These are phyloP conservation scores for Parastagonospora avenae DNA, from an alignment of 2,329 filamentous ascomycete genomes.

Conservation along the genomic window DNA sequence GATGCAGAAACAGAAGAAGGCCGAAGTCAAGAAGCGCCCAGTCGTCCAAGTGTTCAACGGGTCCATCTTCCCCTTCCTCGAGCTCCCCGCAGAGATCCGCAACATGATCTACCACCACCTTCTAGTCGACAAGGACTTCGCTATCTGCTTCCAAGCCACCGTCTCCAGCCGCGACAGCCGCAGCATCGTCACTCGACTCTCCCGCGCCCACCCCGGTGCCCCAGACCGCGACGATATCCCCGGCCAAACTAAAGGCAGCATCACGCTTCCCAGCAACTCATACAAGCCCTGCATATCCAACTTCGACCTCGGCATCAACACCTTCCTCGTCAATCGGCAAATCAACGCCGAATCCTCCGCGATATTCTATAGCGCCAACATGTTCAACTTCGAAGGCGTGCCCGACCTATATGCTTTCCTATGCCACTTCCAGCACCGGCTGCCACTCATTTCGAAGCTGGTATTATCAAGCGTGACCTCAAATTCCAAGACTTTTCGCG, in stretches of 20 bases:
- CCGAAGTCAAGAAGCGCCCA: background rate
- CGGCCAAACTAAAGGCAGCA: background rate
- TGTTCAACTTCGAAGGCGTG: conserved; percentile 2
- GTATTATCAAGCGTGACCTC: background rate
- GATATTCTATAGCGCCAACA: conserved; percentile 6
- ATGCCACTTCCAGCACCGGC: background rate
- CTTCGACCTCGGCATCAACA: background rate
- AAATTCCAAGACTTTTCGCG: background rate
- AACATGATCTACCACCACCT: conserved; percentile 10
- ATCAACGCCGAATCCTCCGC: conserved; percentile 4
- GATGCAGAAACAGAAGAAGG: background rate
- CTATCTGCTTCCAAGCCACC: conserved; percentile 1
- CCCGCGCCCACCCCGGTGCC: background rate
- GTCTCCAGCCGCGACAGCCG: background rate
- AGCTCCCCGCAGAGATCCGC: conserved; percentile 12
- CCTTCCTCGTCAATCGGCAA: conserved; percentile 1
- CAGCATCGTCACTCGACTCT: conserved; percentile 1
- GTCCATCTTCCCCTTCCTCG: conserved; percentile 8
- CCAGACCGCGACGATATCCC: conserved; percentile 1
- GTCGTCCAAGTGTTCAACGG: background rate
- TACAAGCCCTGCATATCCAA: background rate
- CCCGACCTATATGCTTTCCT: conserved; percentile 3
- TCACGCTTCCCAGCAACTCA: background rate
- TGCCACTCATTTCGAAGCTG: background rate
- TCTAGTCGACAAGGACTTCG: conserved; percentile 3